These are phyloP conservation scores for Eimeria sp. DNA, from an alignment of 169 alveolate species.

Conservation along the genomic window DNA sequence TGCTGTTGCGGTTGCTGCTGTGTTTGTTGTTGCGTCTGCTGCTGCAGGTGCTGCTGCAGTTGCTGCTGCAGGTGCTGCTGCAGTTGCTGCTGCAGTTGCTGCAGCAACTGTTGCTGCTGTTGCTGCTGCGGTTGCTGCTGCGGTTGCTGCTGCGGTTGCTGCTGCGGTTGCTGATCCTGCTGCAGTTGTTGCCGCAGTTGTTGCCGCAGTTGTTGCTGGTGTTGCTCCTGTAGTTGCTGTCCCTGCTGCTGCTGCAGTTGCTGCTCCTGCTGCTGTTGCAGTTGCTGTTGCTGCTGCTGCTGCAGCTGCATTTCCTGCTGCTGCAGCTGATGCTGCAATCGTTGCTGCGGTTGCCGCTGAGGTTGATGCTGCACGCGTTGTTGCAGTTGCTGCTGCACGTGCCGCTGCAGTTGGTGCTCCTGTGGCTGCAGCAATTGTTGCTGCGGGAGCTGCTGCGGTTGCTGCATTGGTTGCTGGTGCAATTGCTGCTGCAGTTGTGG, in stretches of 20 bases:
- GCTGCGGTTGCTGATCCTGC: background rate
- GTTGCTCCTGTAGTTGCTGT: background rate
- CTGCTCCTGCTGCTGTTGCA: background rate
- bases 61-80: background rate
- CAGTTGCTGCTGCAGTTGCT: background rate
- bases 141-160: constrained; percentile 28
- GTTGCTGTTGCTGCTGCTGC: background rate
- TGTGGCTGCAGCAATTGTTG: background rate
- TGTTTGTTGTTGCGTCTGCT: background rate
- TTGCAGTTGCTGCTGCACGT: background rate
- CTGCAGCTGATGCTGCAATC: background rate
- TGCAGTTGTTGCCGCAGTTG: background rate
- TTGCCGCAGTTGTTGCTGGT: background rate
- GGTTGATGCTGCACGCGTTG: background rate
- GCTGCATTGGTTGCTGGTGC: background rate
- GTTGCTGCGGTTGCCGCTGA: too few species aligned
- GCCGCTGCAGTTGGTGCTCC: background rate
- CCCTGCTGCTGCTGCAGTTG: background rate
- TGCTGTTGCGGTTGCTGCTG: background rate
- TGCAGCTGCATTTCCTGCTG: background rate
- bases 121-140: background rate
- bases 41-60: constrained; percentile 14
- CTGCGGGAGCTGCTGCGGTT: constrained; percentile 1
- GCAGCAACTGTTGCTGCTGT: background rate
- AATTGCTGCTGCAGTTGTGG: background rate